These are phyloP conservation scores for Casuarina glauca DNA, from an alignment of 306 rosid genomes.

Conservation along the genomic window DNA sequence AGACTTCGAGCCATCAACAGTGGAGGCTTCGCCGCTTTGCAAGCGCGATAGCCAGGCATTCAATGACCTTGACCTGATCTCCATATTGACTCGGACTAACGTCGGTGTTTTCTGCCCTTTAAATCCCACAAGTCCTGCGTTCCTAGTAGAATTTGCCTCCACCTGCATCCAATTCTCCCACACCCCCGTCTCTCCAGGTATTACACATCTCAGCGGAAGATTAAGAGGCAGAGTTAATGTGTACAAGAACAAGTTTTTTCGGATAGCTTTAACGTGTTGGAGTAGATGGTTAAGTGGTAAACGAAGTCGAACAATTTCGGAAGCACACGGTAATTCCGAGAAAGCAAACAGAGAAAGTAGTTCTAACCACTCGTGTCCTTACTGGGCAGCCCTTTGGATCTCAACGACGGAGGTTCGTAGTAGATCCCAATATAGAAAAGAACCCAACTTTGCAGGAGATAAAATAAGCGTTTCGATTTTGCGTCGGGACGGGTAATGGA, in stretches of 20 bases:
- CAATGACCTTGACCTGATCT: background rate
- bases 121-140: background rate
- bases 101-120: background rate
- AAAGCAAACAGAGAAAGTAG: too few relatives aligned
- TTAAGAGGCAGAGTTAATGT: background rate
- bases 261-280: background rate
- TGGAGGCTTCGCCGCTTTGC: too few relatives aligned
- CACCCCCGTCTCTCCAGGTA: background rate
- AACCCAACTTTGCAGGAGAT: too few relatives aligned
- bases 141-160: background rate
- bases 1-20: too few relatives aligned
- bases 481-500: background rate
- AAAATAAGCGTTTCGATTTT: background rate
- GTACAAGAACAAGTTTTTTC: background rate
- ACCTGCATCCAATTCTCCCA: background rate
- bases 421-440: too few relatives aligned
- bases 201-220: background rate
- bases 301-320: background rate
- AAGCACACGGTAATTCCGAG: background rate
- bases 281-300: background rate
- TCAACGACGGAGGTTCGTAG: too few relatives aligned
- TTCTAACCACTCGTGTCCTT: too few relatives aligned
- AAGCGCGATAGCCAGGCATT: too few relatives aligned
- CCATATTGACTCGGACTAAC: background rate
- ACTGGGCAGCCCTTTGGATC: too few relatives aligned